Evolutionary conservation across 371 early-diverging fungal species (phyloP).

Genomic region (Rhizomucor miehei): DNA sequence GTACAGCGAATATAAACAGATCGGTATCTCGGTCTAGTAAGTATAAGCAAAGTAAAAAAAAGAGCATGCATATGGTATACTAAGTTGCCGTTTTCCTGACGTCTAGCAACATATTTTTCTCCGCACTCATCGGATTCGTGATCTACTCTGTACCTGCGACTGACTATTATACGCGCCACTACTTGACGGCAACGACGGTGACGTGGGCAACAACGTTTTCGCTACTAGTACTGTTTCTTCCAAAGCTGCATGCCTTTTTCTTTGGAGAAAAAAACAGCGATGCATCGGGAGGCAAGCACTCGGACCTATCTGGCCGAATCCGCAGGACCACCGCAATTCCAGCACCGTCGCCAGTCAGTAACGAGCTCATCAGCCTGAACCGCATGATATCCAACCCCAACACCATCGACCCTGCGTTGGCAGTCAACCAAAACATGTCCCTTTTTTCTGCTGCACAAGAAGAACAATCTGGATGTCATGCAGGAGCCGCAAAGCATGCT

Average conservation of each 20-base stretch:
- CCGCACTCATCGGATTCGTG: constrained; percentile 47
- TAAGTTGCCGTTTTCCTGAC: not conserved
- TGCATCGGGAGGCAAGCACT: constrained; percentile 15
- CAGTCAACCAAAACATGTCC: not conserved
- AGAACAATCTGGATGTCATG: too few relatives aligned
- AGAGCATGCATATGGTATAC: not conserved
- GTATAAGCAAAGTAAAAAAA: constrained; percentile 11
- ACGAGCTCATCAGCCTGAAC: constrained; percentile 30
- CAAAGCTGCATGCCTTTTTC: constrained; percentile 46
- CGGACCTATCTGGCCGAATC: constrained; percentile 22
- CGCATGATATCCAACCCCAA: constrained; percentile 19
- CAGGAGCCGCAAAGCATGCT: not conserved
- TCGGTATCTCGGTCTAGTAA: constrained; percentile 61
- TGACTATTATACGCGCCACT: constrained; percentile 52
- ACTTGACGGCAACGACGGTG: constrained; percentile 48
- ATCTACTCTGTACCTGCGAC: constrained; percentile 46
- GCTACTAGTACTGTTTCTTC: constrained; percentile 48
- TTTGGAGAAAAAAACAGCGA: constrained; percentile 8
- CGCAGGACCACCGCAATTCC: constrained; percentile 5
- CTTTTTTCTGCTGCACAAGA: too few relatives aligned
- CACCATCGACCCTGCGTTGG: constrained; percentile 8
- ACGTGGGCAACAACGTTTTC: constrained; percentile 59
- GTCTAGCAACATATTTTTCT: constrained; percentile 56
- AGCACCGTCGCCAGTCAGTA: constrained; percentile 2
- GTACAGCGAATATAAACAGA: constrained; percentile 59